Evolutionary conservation across 805 yeast genomes (phyloP), one percentile per base, ranked within the genome.

Genomic region (Kluyveromyces dobzhanskii): DNA sequence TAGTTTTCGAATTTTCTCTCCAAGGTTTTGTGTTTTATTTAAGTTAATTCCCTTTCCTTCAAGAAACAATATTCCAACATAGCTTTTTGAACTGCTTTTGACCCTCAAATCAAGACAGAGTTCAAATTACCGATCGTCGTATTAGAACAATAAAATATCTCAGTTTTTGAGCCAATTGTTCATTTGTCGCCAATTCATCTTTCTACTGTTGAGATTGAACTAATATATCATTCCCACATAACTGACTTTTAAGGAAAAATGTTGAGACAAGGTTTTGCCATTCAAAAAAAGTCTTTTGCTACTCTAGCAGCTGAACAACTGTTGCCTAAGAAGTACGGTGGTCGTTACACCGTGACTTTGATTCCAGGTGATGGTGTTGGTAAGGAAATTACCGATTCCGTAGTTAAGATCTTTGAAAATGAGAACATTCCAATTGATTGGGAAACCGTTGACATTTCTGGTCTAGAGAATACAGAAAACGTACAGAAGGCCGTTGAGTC

Each of bases 321-420:
- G 47, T 70, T 84, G 56, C 94, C 95, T 56, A 85, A 85, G 71
- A 83, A 85, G 67, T 87, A 85, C 69, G 97, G 97, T 53, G 95
- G 96, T 46, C 80, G 80, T 62, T 88, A 77, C 73, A 84, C 90
- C 38, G 96, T 92, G 42, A 90, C 98, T 37, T 73, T 90, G 62
- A 81, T 90, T 53, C 97, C 97, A 43, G 96, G 98, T 67, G 98
- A 90, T 62, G 97, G 97, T 76, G 83, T 88, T 51, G 98, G 98
- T 65, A 81, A 80, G 59, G 96, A 88, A 70, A 85, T 88, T 61
- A 82, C 97, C 43, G 90, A 84, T 64, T 83, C 97, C 18, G 98
- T 90, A 44, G 80, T 83, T 64, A 76, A 85, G 51, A 84, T 90
- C 61, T 90, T 90, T 73, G 75, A 79, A 60, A 76, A 85, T 46